phyloP scores from a whole-genome alignment of 2,329 filamentous ascomycete genomes.

The Penicillium sp. region DNA sequence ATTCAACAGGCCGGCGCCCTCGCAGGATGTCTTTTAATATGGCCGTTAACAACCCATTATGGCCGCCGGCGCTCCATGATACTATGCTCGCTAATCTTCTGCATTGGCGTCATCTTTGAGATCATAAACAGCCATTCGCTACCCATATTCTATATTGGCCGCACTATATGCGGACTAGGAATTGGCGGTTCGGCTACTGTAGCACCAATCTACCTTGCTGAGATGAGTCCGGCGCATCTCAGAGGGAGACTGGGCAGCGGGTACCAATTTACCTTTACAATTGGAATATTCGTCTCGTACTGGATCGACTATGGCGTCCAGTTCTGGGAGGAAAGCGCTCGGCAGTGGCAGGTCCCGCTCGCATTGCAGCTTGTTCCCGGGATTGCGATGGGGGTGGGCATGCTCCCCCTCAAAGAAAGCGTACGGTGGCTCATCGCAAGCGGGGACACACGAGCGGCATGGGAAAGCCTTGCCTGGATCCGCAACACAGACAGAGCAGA shows the following conservation, averaged over 20 bases:
- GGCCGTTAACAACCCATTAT: constrained; percentile 52
- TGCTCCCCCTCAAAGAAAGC: constrained; percentile 56
- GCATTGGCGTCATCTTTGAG: constrained; percentile 52
- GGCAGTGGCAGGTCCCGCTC: constrained; percentile 63
- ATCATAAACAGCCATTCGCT: constrained; percentile 53
- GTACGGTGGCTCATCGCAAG: constrained; percentile 57
- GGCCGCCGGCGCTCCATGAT: constrained; percentile 54
- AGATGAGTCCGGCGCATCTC: constrained; percentile 54
- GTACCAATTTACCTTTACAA: constrained; percentile 58
- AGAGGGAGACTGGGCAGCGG: constrained; percentile 56
- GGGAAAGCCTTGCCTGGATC: constrained; percentile 57
- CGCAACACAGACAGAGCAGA: constrained; percentile 47
- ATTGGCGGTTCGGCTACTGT: constrained; percentile 53
- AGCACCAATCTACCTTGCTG: constrained; percentile 51
- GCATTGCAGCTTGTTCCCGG: constrained; percentile 57
- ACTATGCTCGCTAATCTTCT: constrained; percentile 53
- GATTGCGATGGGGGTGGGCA: constrained; percentile 53
- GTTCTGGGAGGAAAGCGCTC: constrained; percentile 32
- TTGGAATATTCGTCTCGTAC: constrained; percentile 58
- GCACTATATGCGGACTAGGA: constrained; percentile 55
- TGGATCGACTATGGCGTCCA: constrained; percentile 57
- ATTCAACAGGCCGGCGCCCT: constrained; percentile 60
- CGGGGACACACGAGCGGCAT: constrained; percentile 52
- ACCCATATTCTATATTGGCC: constrained; percentile 51
- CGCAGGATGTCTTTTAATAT: constrained; percentile 56